These are phyloP conservation scores for Parathielavia hyrcaniae DNA, from an alignment of 495 filamentous ascomycete species.

Conservation along the genomic window DNA sequence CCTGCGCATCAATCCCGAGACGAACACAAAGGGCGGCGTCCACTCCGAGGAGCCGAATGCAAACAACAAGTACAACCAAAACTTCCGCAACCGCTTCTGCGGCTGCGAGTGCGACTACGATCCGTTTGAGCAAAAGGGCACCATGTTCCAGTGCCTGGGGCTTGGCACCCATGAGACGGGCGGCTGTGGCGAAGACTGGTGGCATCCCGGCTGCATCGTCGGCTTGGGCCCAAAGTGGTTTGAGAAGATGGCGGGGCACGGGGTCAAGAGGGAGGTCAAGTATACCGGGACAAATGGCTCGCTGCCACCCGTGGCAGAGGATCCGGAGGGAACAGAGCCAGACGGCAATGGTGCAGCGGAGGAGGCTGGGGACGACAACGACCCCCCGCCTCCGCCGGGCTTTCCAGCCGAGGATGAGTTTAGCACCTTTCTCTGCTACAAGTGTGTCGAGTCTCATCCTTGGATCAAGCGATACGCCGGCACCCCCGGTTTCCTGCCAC, in stretches of 20 bases:
- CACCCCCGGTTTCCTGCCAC: conserved; percentile 68
- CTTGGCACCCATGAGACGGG: conserved; percentile 72
- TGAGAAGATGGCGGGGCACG: conserved; percentile 45
- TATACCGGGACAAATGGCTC: conserved; percentile 12
- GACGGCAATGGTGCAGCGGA: conserved; percentile 18
- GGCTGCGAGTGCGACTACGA: conserved; percentile 83
- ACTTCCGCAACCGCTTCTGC: conserved; percentile 90
- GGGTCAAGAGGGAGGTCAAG: conserved; percentile 16
- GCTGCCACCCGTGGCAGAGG: conserved; percentile 40
- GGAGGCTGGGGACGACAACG: conserved; percentile 39
- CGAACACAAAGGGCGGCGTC: conserved; percentile 66
- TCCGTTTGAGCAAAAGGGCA: conserved; percentile 78
- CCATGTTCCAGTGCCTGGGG: conserved; percentile 98
- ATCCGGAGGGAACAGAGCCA: conserved; percentile 24
- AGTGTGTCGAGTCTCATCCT: conserved; percentile 79
- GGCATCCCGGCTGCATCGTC: conserved; percentile 90
- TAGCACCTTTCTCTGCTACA: conserved; percentile 85
- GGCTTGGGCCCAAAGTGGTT: conserved; percentile 61
- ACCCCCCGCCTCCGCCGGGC: conserved; percentile 62
- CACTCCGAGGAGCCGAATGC: conserved; percentile 64
- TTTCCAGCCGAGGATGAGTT: conserved; percentile 88
- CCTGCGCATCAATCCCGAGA: conserved; percentile 66
- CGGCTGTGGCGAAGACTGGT: conserved; percentile 98
- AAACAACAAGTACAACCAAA: conserved; percentile 88
- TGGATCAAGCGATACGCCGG: conserved; percentile 94